These are phyloP conservation scores for Macrolepiota albuminosa DNA, from an alignment of 768 basidiomycete species.

Conservation along the genomic window DNA sequence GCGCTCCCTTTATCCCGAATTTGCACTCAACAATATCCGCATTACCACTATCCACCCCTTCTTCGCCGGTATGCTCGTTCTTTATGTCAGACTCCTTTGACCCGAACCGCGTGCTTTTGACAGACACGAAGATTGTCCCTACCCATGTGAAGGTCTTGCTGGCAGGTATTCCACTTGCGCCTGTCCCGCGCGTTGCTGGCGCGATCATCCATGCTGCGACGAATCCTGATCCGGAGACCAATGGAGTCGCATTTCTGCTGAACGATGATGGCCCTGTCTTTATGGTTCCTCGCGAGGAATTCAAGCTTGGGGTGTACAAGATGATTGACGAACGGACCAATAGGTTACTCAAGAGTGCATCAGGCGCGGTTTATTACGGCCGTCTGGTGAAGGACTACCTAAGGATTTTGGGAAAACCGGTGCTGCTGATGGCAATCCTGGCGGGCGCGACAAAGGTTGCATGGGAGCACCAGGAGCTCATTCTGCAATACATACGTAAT, in stretches of 20 bases:
- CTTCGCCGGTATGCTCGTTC: conserved; percentile 39
- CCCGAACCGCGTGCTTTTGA: background rate
- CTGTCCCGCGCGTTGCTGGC: conserved; percentile 42
- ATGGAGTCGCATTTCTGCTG: conserved; percentile 42
- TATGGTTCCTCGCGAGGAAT: conserved; percentile 38
- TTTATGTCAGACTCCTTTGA: background rate
- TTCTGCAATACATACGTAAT: conserved; percentile 10
- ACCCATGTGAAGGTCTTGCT: conserved; percentile 34
- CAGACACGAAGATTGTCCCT: conserved; percentile 45
- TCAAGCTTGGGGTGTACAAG: conserved; percentile 47
- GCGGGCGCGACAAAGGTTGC: conserved; percentile 21
- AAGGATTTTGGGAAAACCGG: conserved; percentile 23
- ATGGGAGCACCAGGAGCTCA: conserved; percentile 23
- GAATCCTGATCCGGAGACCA: conserved; percentile 37
- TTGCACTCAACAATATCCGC: conserved; percentile 34
- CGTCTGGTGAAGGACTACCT: conserved; percentile 24
- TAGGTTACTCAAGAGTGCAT: conserved; percentile 19
- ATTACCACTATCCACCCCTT: conserved; percentile 47
- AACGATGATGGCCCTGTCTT: conserved; percentile 48
- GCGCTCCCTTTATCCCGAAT: conserved; percentile 37
- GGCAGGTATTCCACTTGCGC: conserved; percentile 44
- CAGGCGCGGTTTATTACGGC: conserved; percentile 23
- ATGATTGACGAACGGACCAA: conserved; percentile 44
- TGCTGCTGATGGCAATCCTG: conserved; percentile 17
- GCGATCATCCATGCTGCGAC: conserved; percentile 50